A percentile compares a stretch with the other conserved stretches of the same genome.
phyloP scores from a whole-genome alignment of 345 rosid genomes.

The Ricinus communis region DNA sequence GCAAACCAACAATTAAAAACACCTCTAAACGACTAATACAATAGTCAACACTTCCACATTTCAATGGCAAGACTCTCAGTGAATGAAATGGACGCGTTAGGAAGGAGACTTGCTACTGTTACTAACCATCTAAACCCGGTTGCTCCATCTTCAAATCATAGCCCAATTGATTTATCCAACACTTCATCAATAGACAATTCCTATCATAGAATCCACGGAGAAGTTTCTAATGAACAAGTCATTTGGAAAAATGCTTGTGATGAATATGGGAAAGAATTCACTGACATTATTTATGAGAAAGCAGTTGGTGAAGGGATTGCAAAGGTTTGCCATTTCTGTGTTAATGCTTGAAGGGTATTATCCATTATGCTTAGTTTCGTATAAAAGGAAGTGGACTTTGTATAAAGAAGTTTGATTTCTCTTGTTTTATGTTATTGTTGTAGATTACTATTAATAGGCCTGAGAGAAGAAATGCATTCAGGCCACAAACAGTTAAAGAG shows the following conservation, averaged over 20 bases:
- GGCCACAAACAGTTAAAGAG: conserved; percentile 79
- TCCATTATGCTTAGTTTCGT: background rate
- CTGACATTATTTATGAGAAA: conserved; percentile 80
- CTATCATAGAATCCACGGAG: conserved; percentile 75
- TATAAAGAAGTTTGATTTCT: background rate
- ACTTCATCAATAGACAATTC: conserved; percentile 56
- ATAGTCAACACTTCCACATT: background rate
- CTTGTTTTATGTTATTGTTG: background rate
- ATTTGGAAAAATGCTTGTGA: conserved; percentile 56
- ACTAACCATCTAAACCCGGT: conserved; percentile 49
- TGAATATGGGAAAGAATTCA: conserved; percentile 46
- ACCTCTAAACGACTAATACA: background rate
- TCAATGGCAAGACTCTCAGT: conserved; percentile 17
- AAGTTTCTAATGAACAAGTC: conserved; percentile 52
- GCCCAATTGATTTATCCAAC: conserved; percentile 30
- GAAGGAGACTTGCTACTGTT: conserved; percentile 53
- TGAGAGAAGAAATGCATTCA: conserved; percentile 75
- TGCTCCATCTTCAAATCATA: conserved; percentile 7
- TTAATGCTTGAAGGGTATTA: background rate
- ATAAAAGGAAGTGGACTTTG: background rate
- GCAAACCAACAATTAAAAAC: background rate
- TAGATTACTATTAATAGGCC: conserved; percentile 86
- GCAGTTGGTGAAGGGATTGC: conserved; percentile 84
- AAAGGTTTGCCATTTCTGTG: conserved; percentile 42
- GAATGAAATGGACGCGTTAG: conserved; percentile 37